Evolutionary conservation across 1,284 basidiomycete genomes (phyloP).

Genomic region (Microbotryomycetes sp.): DNA sequence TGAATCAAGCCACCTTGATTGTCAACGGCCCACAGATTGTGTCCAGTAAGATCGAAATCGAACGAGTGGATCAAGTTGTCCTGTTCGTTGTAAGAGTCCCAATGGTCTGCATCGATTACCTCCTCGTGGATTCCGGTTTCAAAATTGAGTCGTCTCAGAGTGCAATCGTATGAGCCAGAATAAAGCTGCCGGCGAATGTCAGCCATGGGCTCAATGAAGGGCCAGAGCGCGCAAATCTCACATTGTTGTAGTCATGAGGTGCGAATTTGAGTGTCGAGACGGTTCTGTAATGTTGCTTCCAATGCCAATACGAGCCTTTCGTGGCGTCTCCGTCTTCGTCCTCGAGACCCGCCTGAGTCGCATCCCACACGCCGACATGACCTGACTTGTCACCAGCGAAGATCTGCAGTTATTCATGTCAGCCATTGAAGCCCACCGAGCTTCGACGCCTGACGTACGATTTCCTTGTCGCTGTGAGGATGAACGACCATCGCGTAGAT

Average conservation of each 20-base stretch:
- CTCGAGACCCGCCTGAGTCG: slow-evolving; percentile 22
- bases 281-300: slow-evolving; percentile 41
- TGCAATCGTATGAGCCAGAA: slow-evolving; percentile 47
- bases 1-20: slow-evolving; percentile 47
- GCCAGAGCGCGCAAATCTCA: not conserved
- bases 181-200: slow-evolving; percentile 39
- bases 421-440: too few relatives aligned
- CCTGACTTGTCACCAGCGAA: slow-evolving; percentile 48
- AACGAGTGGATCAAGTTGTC: slow-evolving; percentile 46
- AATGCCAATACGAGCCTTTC: slow-evolving; percentile 42
- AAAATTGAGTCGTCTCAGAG: slow-evolving; percentile 45
- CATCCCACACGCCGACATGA: slow-evolving; percentile 45
- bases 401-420: slow-evolving; percentile 26
- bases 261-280: slow-evolving; percentile 19
- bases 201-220: not conserved
- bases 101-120: slow-evolving; percentile 41
- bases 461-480: slow-evolving; percentile 43
- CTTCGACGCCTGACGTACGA: slow-evolving; percentile 25
- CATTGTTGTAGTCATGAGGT: slow-evolving; percentile 6
- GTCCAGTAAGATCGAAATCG: slow-evolving; percentile 44
- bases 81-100: slow-evolving; percentile 37
- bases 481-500: slow-evolving; percentile 47
- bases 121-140: slow-evolving; percentile 43
- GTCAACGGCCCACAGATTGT: slow-evolving; percentile 43
- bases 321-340: slow-evolving; percentile 14